Conservation (phyloP, 257 asterid species). For the Capsicum rhomboideum region DNA sequence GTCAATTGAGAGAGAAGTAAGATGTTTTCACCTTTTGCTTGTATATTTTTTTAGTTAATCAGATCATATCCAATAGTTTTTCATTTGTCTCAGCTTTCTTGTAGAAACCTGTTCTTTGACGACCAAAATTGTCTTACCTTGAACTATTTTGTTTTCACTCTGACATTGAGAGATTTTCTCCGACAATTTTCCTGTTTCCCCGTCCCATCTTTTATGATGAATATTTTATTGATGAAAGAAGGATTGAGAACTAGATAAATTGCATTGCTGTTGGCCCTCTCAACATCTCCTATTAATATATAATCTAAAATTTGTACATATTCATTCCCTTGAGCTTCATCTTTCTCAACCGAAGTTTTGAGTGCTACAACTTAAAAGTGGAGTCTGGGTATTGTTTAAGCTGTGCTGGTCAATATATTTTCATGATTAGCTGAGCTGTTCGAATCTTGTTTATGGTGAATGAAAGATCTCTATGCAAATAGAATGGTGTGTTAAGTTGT, state of each 20-base stretch:
- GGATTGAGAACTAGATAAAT: background rate
- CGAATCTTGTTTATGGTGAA: background rate
- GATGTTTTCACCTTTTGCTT: constrained; percentile 13
- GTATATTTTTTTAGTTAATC: background rate
- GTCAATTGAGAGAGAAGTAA: constrained; percentile 77
- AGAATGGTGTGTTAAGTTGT: background rate
- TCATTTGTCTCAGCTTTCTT: background rate
- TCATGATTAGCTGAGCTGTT: background rate
- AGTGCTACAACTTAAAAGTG: background rate
- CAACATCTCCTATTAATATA: background rate
- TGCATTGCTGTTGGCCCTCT: background rate
- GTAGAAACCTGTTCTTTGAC: background rate
- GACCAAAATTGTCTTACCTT: background rate
- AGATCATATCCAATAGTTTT: background rate
- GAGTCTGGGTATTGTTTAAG: background rate
- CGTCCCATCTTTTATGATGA: background rate
- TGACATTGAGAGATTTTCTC: background rate
- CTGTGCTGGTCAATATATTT: background rate
- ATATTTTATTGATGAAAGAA: background rate
- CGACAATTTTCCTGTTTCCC: background rate
- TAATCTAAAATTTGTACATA: background rate
- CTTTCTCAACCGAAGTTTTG: background rate
- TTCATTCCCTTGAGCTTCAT: background rate
- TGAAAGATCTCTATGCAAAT: background rate
- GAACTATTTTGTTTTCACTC: background rate